Base-by-base conservation (phyloP, 257 asterid species). In the Solanum gandarillasii region DNA sequence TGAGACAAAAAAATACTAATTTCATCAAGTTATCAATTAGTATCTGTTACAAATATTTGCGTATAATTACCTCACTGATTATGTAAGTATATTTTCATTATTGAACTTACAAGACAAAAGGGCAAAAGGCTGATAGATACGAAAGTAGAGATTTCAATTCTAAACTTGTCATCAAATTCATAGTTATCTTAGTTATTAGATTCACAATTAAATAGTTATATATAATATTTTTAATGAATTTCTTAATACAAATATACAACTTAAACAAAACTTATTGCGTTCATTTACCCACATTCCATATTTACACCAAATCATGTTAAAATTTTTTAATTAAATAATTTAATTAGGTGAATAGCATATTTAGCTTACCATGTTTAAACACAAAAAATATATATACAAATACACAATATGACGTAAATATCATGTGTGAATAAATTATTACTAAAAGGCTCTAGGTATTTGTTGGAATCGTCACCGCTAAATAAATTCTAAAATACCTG, bases 381-480 rank as follows among this genome's bases (percentile, higher is more conserved):
- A 55, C 65, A 18, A 18, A 55, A 6, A 6, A 2, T 2, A 1
- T 18, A 18, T 55, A 18, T 55, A 20, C 65, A 55, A 55, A 55
- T 55, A 18, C n/a, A 18, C 0, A 18, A 0, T 52, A 16, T 52
- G n/a, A 52, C 1, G 10, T 52, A 52, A 18, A 52, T 0, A 18
- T 55, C 10, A 2, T 55, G 10, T 55, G 65, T 18, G 65, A 18
- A 7, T 55, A 55, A 18, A 1, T 2, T 55, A 55, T 13, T 46
- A 0, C 58, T 46, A 13, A 46, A 46, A 46, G 20, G 58, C 20
- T 46, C 0, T 46, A 46, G 20, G 3, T 46, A 46, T 55, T 16
- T 18, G 0, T 55, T 55, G 0, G 10, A 4, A 2, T 10, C 0
- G 0, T 52, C n/a, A 1, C 0, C 10, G 0, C n/a, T 55, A 1